Conservation (phyloP, 371 early-diverging fungal genomes). For the Saksenaea oblongispora region DNA sequence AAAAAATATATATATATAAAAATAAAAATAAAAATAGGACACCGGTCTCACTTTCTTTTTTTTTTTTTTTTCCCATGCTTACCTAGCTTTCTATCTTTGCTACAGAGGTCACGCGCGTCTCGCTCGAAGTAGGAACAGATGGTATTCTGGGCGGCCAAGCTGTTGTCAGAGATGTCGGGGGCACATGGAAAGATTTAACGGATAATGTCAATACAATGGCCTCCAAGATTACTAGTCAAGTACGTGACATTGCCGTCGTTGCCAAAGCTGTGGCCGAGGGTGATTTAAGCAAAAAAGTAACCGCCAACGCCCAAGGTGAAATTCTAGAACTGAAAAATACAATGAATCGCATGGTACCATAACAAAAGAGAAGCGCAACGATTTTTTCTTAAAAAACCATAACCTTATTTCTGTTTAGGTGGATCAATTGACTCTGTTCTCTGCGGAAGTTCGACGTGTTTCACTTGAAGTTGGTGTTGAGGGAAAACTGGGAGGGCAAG, state of each 20-base stretch:
- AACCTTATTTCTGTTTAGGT: not conserved
- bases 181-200: conserved; percentile 66
- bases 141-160: conserved; percentile 68
- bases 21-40: not conserved
- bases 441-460: conserved; percentile 33
- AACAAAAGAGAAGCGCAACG: not conserved
- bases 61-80: conserved; percentile 5
- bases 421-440: not conserved
- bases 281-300: conserved; percentile 48
- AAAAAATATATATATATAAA: not conserved
- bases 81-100: conserved; percentile 48
- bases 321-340: conserved; percentile 43
- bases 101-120: conserved; percentile 64
- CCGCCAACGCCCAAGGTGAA: conserved; percentile 42
- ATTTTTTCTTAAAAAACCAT: too few relatives aligned
- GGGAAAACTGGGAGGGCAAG: conserved; percentile 41
- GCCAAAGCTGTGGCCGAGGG: conserved; percentile 58
- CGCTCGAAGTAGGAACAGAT: conserved; percentile 66
- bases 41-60: not conserved
- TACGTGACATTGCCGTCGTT: conserved; percentile 57
- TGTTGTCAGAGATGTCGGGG: conserved; percentile 51
- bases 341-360: conserved; percentile 49
- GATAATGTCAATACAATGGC: conserved; percentile 67
- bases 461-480: conserved; percentile 33
- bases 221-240: conserved; percentile 58